Evolutionary conservation across 1,284 basidiomycete species (phyloP), one percentile per base, ranked within the genome.

Genomic region (Termitomyces sp.): DNA sequence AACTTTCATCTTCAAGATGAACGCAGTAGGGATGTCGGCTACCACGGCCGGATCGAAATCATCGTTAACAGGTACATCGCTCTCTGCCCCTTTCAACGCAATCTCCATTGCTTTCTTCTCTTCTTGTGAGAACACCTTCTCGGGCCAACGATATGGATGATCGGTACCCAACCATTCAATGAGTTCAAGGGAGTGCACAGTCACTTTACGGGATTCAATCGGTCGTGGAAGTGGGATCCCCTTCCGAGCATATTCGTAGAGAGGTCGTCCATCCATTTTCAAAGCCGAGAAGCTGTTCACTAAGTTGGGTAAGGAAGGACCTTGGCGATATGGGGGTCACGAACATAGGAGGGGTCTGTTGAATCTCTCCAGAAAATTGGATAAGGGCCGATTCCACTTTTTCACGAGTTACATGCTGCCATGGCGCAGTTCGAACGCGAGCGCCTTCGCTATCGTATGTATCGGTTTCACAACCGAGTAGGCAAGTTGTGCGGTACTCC

Each of bases 201-300:
- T 90, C 30, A 92, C 90, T 60, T 83, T 79, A n/a, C 97, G 86
- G 44, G 87, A 71, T 63, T 95, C 92, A 59, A 99, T 97, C 4
- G 95, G 90, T 9, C 95, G 84, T 19, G 97, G 97, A 13, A 99
- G 80, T 0, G 94, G 92, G 50, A 89, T 88, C 9, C 89, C 90
- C 65, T 90, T 82, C 3, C 97, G 84, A 12, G 97, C 97, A 67
- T 99, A 99, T 65, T 99, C 96, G 69, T 99, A 95, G 30, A 99
- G 70, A 1, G 93, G 91, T 70, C 85, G 94, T 1, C 97, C 97
- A 64, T 99, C 94, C 92, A 99, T 99, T 70, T 98, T 96, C 41
- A 99, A 77, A 0, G 97, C 97, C 10, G 96, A 99, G 73, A 96
- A 99, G 68, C 94, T 98, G 57, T 34, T 55, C 52, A 52, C 26